Evolutionary conservation across 2,329 filamentous ascomycete species (phyloP).

Genomic region (Ophiostoma novo-ulmi): DNA sequence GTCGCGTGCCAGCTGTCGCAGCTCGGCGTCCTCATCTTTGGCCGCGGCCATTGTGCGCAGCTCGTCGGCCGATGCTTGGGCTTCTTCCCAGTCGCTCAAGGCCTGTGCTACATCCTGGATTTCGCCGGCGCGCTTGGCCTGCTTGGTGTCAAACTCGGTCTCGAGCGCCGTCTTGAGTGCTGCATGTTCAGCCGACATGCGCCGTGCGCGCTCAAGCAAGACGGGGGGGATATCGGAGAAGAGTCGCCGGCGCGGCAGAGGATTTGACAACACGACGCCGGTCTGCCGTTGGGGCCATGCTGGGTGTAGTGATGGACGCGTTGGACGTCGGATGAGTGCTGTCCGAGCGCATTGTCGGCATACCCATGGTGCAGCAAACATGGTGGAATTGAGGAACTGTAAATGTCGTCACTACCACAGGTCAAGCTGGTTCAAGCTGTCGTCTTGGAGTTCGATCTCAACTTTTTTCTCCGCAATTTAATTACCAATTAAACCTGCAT

Average conservation of each 20-base stretch:
- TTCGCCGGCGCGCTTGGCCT: slow-evolving; percentile 57
- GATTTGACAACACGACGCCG: slow-evolving; percentile 37
- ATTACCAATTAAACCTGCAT: neutral
- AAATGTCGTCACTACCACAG: neutral
- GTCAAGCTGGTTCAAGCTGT: neutral
- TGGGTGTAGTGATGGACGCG: slow-evolving; percentile 37
- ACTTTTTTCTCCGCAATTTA: slow-evolving; percentile 15
- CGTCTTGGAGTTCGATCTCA: neutral
- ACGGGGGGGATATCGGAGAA: slow-evolving; percentile 44
- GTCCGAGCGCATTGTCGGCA: slow-evolving; percentile 47
- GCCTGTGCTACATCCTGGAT: slow-evolving; percentile 53
- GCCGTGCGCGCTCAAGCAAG: slow-evolving; percentile 56
- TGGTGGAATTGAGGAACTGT: slow-evolving; percentile 26
- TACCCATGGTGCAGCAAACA: slow-evolving; percentile 47
- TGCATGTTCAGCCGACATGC: slow-evolving; percentile 54
- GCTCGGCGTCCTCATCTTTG: slow-evolving; percentile 59
- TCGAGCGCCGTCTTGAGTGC: slow-evolving; percentile 48
- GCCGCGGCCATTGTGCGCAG: slow-evolving; percentile 47
- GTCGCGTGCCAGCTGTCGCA: slow-evolving; percentile 72
- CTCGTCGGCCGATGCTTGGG: slow-evolving; percentile 50
- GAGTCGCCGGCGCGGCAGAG: slow-evolving; percentile 21
- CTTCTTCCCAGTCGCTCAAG: slow-evolving; percentile 54
- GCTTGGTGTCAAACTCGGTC: slow-evolving; percentile 51
- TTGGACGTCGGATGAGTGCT: slow-evolving; percentile 31
- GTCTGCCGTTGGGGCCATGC: neutral